Conservation (phyloP, 1,139 yeast genomes). For the Pichia sp. region DNA sequence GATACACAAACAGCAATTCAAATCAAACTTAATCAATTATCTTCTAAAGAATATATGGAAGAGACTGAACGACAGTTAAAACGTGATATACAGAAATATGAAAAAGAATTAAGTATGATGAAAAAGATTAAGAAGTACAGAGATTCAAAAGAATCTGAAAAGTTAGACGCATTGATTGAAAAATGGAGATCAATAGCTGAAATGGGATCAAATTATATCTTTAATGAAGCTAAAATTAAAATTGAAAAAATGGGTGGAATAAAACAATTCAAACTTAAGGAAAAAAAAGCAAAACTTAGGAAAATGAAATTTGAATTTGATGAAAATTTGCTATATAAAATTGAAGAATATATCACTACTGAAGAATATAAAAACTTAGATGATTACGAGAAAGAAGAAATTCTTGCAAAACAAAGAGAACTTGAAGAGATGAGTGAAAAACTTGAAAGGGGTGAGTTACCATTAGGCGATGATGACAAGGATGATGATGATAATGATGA, state of each 20-base stretch:
- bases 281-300: slow-evolving; percentile 32
- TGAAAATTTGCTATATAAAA: slow-evolving; percentile 26
- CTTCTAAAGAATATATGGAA: slow-evolving; percentile 11
- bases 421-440: slow-evolving; percentile 28
- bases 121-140: slow-evolving; percentile 32
- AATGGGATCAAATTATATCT: slow-evolving; percentile 37
- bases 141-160: slow-evolving; percentile 23
- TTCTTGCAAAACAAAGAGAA: slow-evolving; percentile 27
- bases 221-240: slow-evolving; percentile 36
- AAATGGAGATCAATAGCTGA: slow-evolving; percentile 43
- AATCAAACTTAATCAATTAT: slow-evolving; percentile 14
- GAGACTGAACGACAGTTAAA: slow-evolving; percentile 22
- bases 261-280: slow-evolving; percentile 32
- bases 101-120: slow-evolving; percentile 29
- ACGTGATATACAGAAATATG: slow-evolving; percentile 24
- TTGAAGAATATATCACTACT: slow-evolving; percentile 32
- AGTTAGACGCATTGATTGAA: slow-evolving; percentile 28
- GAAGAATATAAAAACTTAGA: slow-evolving; percentile 23
- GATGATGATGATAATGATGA: slow-evolving; percentile 22
- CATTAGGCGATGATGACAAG: slow-evolving; percentile 25
- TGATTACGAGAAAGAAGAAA: slow-evolving; percentile 21
- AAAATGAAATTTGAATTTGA: slow-evolving; percentile 32
- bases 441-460: slow-evolving; percentile 22
- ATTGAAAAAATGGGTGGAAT: slow-evolving; percentile 42
- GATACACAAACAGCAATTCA: slow-evolving; percentile 18